Evolutionary conservation across 2,329 filamentous ascomycete species (phyloP).

Genomic region (Orbilia blumenaviensis): DNA sequence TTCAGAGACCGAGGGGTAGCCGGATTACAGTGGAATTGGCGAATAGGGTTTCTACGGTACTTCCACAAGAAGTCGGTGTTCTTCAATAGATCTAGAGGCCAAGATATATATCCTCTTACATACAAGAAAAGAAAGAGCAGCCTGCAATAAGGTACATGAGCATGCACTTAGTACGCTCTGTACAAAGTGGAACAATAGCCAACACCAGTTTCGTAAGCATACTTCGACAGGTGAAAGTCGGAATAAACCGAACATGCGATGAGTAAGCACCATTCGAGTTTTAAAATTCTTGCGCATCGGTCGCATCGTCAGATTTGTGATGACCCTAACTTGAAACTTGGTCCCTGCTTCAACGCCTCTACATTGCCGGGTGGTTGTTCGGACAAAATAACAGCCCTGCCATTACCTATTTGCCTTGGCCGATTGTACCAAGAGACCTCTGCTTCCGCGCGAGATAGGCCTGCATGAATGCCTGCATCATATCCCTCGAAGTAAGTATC

Average conservation of each 20-base stretch:
- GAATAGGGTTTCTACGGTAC: no score
- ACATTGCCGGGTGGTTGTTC: slow-evolving; percentile 3
- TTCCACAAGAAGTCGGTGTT: neutral
- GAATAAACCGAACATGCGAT: slow-evolving; percentile 1
- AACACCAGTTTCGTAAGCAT: no score
- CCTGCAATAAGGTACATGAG: no score
- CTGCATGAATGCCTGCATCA: slow-evolving; percentile 15
- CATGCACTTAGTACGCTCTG: no score
- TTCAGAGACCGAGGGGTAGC: no score
- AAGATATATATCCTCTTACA: no score
- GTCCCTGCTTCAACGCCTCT: slow-evolving; percentile 20
- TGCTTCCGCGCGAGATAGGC: slow-evolving; percentile 7
- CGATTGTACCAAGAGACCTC: neutral
- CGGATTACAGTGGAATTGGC: no score
- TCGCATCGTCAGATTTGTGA: neutral
- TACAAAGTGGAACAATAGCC: neutral
- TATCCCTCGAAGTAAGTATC: slow-evolving; percentile 12
- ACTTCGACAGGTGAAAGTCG: neutral
- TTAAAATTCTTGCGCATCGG: neutral
- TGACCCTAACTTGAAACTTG: neutral
- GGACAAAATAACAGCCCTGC: neutral
- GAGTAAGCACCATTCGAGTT: no score
- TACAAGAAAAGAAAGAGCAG: no score
- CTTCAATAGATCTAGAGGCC: no score
- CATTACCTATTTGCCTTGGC: neutral